phyloP scores from a whole-genome alignment of 345 rosid species.

The Conringia planisiliqua region DNA sequence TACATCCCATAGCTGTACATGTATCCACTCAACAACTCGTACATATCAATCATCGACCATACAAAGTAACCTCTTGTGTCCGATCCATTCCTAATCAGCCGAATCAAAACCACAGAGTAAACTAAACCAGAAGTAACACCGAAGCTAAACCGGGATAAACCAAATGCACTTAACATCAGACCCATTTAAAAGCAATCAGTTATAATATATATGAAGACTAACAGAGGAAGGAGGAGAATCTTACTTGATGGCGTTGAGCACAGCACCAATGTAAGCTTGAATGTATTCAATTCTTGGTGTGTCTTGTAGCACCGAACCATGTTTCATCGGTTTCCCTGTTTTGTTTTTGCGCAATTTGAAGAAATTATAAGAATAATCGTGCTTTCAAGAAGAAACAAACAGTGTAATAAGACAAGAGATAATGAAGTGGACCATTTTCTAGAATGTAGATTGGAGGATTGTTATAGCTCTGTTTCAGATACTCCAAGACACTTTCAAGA shows the following conservation, averaged over 20 bases:
- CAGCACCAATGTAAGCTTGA: slow-evolving; percentile 35
- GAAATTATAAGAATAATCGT: background rate
- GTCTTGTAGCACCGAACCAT: slow-evolving; percentile 37
- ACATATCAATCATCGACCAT: slow-evolving; percentile 49
- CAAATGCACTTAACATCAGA: too few relatives aligned
- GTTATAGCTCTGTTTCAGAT: slow-evolving; percentile 39
- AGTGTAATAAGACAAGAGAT: background rate
- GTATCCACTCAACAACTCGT: slow-evolving; percentile 38
- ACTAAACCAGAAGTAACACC: background rate
- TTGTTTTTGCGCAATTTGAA: background rate
- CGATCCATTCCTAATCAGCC: slow-evolving; percentile 43
- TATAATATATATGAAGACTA: background rate
- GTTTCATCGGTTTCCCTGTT: slow-evolving; percentile 32
- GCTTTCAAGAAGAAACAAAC: background rate
- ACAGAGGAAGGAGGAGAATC: background rate
- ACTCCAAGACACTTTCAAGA: slow-evolving; percentile 34
- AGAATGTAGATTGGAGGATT: slow-evolving; percentile 48
- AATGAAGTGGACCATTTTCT: slow-evolving; percentile 44
- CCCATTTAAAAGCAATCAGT: too few relatives aligned
- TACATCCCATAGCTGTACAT: slow-evolving; percentile 24
- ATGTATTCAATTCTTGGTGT: slow-evolving; percentile 36
- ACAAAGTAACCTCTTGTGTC: slow-evolving; percentile 45
- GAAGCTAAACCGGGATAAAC: too few relatives aligned
- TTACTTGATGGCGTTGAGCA: slow-evolving; percentile 45
- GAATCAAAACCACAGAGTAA: background rate